Evolutionary conservation across 2,329 filamentous ascomycete genomes (phyloP), one percentile per base, ranked within the genome.

Genomic region (Neoarthrinium moseri): DNA sequence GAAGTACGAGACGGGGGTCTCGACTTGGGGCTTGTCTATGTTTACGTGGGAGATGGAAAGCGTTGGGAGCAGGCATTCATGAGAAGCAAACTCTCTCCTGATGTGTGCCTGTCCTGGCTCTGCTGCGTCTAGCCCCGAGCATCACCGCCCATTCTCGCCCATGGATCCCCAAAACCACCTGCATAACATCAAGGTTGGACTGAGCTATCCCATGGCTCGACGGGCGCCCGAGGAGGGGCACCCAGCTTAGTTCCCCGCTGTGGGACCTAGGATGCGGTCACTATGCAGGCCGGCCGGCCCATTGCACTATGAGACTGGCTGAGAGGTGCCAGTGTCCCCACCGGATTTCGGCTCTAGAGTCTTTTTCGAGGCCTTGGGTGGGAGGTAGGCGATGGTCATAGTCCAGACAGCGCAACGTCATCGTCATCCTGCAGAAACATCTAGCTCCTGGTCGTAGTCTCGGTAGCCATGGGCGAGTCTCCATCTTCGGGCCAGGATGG

Each of bases 241-340:
- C 2, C 22, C 12, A 21, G 27, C 27, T 24, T 33, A 32, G 21
- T 37, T 36, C 41, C 57, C 56, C 56, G 53, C 56, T 51, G 52
- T 50, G 49, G 49, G 40, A 35, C 32, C 32, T 15, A 27, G 34
- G 21, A 56, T 58, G 52, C 46, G 51, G 47, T 56, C 56, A 55
- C 54, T 47, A 50, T 50, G 56, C 56, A 54, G 52, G 46, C 15
- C 33, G 30, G 32, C 4, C 27, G 32, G 17, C 23, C 41, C 41
- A 36, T 36, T 15, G 30, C 27, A 36, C n/a, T 17, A 17, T 23
- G 10, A 26, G 30, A 30, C n/a, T n/a, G n/a, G n/a, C n/a, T n/a
- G 22, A 20, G 15, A 17, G 11, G 20, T 8, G 32, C 12, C 15
- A 12, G 27, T 8, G 15, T 6, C 27, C 39, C 39, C 23, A 36